Percentiles rank a stretch among this genome's conserved stretches.
phyloP scores from a whole-genome alignment of 1,284 basidiomycete species.

The Ceratobasidium sp. region DNA sequence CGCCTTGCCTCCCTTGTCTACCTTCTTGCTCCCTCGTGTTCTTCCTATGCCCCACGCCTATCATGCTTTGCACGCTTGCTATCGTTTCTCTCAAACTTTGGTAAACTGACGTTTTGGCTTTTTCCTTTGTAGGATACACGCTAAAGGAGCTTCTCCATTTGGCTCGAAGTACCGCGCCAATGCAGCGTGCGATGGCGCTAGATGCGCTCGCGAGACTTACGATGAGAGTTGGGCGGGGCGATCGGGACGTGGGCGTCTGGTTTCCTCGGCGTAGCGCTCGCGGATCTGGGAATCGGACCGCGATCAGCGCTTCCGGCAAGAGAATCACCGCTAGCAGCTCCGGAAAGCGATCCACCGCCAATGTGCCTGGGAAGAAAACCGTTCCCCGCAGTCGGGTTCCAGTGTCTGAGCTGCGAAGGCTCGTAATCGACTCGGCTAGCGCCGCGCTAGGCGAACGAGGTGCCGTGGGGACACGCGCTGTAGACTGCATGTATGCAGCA shows the following conservation, averaged over 20 bases:
- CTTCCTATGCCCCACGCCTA: background rate
- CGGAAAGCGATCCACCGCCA: background rate
- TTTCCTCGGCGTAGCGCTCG: background rate
- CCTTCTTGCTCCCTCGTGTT: background rate
- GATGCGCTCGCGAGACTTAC: constrained; percentile 72
- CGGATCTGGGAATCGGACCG: background rate
- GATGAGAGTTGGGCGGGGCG: constrained; percentile 55
- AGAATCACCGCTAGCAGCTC: background rate
- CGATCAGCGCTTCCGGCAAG: background rate
- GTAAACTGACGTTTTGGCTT: constrained; percentile 8
- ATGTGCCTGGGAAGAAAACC: background rate
- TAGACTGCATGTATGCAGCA: constrained; percentile 56
- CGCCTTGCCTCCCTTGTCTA: constrained; percentile 11
- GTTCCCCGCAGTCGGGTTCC: constrained; percentile 2
- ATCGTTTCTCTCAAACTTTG: background rate
- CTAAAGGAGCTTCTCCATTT: constrained; percentile 87
- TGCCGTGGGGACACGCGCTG: constrained; percentile 69
- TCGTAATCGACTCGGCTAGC: constrained; percentile 71
- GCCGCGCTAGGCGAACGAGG: constrained; percentile 74
- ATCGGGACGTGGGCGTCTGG: constrained; percentile 37
- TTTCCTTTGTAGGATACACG: constrained; percentile 72
- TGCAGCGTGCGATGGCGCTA: constrained; percentile 86
- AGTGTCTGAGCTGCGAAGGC: constrained; percentile 59
- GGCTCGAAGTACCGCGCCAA: constrained; percentile 81
- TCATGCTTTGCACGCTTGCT: background rate